Conservation (phyloP, 1,284 basidiomycete genomes). For the Anthracocystis walkeri region DNA sequence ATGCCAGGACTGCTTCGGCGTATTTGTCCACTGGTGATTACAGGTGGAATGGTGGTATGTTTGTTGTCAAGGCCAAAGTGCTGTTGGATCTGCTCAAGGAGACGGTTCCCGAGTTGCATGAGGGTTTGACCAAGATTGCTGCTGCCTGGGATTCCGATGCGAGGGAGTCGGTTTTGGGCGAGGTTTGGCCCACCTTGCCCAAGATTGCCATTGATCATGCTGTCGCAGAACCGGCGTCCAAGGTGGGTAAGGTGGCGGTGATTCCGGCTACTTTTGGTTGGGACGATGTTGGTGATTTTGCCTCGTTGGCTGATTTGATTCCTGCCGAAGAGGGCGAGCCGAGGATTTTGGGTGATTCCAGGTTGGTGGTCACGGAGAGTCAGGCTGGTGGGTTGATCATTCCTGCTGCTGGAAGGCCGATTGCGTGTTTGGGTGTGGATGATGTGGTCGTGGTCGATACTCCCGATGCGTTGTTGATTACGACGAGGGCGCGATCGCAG, state of each 20-base stretch:
- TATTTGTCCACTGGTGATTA: slow-evolving; percentile 68
- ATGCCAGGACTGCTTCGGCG: slow-evolving; percentile 65
- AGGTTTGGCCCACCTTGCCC: slow-evolving; percentile 64
- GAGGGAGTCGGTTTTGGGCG: slow-evolving; percentile 43
- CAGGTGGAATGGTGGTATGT: slow-evolving; percentile 70
- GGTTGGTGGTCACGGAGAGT: slow-evolving; percentile 64
- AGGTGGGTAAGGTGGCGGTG: slow-evolving; percentile 66
- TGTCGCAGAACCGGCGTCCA: slow-evolving; percentile 68
- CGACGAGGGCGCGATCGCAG: slow-evolving; percentile 66
- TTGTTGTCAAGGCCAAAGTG: slow-evolving; percentile 67
- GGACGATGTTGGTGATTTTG: slow-evolving; percentile 69
- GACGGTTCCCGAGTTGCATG: slow-evolving; percentile 63
- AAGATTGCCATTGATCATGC: slow-evolving; percentile 70
- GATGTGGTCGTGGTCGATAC: slow-evolving; percentile 69
- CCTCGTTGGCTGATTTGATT: slow-evolving; percentile 65
- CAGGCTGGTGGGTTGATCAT: slow-evolving; percentile 68
- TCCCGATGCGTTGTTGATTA: slow-evolving; percentile 66
- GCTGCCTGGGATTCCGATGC: slow-evolving; percentile 61
- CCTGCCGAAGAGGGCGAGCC: slow-evolving; percentile 68
- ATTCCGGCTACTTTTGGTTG: slow-evolving; percentile 69
- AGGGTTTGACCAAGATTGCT: slow-evolving; percentile 63
- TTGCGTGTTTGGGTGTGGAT: slow-evolving; percentile 68
- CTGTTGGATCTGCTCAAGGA: slow-evolving; percentile 60
- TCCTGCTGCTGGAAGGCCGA: slow-evolving; percentile 61
- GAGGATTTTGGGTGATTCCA: slow-evolving; percentile 64